These are phyloP conservation scores for Boletus rufocinnamomeus DNA, from an alignment of 768 basidiomycete species.

Conservation along the genomic window DNA sequence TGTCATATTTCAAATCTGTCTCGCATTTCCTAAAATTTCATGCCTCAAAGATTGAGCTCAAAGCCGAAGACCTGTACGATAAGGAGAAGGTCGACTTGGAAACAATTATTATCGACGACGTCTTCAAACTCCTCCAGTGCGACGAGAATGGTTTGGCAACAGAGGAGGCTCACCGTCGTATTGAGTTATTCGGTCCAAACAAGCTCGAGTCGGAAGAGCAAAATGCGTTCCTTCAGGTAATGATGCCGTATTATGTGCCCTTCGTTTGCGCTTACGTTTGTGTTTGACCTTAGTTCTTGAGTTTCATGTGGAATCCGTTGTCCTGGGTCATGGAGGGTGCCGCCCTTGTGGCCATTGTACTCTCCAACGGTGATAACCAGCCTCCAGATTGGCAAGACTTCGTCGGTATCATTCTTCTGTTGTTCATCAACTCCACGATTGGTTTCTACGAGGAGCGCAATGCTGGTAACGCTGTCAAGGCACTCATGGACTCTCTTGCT, in stretches of 20 bases:
- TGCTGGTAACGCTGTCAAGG: conserved; percentile 98
- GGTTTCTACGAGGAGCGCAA: conserved; percentile 98
- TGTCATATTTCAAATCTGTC: conserved; percentile 22
- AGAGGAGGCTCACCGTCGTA: conserved; percentile 80
- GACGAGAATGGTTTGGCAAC: conserved; percentile 72
- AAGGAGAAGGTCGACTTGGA: conserved; percentile 99
- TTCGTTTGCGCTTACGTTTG: conserved; percentile 2
- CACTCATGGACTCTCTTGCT: conserved; percentile 98
- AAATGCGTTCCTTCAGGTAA: conserved; percentile 85
- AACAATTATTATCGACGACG: conserved; percentile 94
- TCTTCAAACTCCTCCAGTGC: conserved; percentile 94
- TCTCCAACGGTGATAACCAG: conserved; percentile 86
- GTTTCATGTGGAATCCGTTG: conserved; percentile 99
- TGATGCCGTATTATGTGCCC: conserved; percentile 9
- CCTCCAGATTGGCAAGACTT: conserved; percentile 99
- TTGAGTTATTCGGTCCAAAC: conserved; percentile 95
- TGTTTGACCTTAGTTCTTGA: conserved; percentile 60
- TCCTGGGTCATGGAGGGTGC: conserved; percentile 99
- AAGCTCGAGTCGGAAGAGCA: conserved; percentile 91
- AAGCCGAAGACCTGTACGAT: conserved; percentile 92
- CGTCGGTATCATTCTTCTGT: conserved; percentile 88
- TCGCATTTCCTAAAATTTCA: not conserved
- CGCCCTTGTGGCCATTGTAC: conserved; percentile 89
- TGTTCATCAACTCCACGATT: conserved; percentile 94
- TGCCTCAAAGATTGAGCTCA: conserved; percentile 68